Evolutionary conservation across 2,329 filamentous ascomycete species (phyloP), one percentile per base, ranked within the genome.

Genomic region (Hymenoscyphus repandus): DNA sequence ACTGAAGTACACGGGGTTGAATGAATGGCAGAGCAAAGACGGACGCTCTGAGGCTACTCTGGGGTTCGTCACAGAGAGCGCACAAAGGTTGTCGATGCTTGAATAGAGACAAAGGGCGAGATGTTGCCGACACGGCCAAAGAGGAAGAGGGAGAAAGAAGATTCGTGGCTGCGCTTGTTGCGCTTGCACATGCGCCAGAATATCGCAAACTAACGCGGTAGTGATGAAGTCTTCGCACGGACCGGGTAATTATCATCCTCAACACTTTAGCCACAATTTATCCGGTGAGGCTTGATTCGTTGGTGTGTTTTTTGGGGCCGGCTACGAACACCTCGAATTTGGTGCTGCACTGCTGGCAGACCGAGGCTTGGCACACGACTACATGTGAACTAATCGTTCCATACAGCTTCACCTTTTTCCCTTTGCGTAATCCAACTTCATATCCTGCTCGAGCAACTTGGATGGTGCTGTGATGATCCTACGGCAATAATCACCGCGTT

Each of bases 21-120:
- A 64, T 57, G 56, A 62, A 60, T 61, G 58, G 53, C 54, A 49
- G 45, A 51, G 59, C 63, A 66, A 64, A 53, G 60, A 64, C 61
- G 45, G 52, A 63, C 57, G 47, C 63, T 64, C 58, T 59, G 62
- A 62, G 57, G 59, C 57, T 58, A 50, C 64, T 61, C 64, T 64
- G 60, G 47, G 52, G 52, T 49, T 34, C 45, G 53, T 61, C 54
- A 58, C 59, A 64, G 63, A 63, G 61, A 55, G 58, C 57, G 58
- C 63, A 45, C 61, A 63, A 61, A 65, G 62, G 55, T 54, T 50
- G 61, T 58, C 61, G 53, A 62, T 64, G 64, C 60, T 52, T 48
- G 37, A 44, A n/a, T 48, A 27, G 50, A 49, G 47, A 54, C 43
- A 39, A 50, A 53, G 54, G 38, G 52, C 52, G 54, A 46, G 50